Conservation (phyloP, 345 rosid species). For the Euphorbia lathyris region DNA sequence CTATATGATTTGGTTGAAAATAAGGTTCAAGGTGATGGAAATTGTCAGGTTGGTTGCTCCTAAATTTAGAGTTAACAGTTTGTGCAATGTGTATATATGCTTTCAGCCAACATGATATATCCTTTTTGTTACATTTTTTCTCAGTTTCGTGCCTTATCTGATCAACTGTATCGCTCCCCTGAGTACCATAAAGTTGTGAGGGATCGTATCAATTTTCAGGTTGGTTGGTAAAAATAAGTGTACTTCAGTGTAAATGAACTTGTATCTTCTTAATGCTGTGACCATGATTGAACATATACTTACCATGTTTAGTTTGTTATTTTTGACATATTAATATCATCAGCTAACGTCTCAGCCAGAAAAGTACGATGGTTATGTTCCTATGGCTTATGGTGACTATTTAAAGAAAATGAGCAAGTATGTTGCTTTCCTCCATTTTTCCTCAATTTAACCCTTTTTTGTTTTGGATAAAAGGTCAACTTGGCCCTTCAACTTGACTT, state of each 20-base stretch:
- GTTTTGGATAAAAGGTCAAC: not conserved
- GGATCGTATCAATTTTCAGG: constrained; percentile 68
- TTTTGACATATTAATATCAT: constrained; percentile 13
- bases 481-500: not conserved
- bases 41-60: constrained; percentile 56
- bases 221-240: constrained; percentile 19
- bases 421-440: constrained; percentile 11
- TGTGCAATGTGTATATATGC: not conserved
- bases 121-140: constrained; percentile 16
- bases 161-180: constrained; percentile 79
- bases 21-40: constrained; percentile 70
- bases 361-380: constrained; percentile 50
- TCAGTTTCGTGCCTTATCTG: constrained; percentile 86
- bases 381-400: constrained; percentile 54
- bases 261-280: not conserved
- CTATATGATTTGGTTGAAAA: constrained; percentile 55
- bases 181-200: constrained; percentile 73
- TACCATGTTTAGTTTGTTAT: not conserved
- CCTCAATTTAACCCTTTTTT: not conserved
- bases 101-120: constrained; percentile 12
- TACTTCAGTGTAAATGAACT: not conserved
- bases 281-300: not conserved
- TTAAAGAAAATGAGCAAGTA: constrained; percentile 59
- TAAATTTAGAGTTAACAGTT: not conserved
- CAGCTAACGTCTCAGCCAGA: constrained; percentile 49